Evolutionary conservation across 1,284 basidiomycete genomes (phyloP).

Genomic region (Tilletia caries): DNA sequence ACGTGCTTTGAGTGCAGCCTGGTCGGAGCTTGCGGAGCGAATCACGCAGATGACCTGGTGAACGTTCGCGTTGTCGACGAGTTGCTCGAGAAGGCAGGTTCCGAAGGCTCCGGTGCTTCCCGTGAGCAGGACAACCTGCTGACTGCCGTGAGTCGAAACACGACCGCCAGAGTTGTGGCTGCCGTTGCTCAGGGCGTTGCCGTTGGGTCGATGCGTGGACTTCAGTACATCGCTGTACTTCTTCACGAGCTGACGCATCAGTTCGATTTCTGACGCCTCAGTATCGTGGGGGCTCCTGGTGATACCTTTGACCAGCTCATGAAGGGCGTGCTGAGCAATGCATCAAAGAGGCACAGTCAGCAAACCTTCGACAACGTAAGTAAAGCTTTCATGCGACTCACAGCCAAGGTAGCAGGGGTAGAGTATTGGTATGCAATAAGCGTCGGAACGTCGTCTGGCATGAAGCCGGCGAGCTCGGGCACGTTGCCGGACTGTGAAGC

Average conservation of each 20-base stretch:
- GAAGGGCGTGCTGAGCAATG: background rate
- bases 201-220: background rate
- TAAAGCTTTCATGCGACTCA: background rate
- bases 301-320: background rate
- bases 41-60: slow-evolving; percentile 6
- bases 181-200: background rate
- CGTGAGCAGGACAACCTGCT: background rate
- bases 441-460: background rate
- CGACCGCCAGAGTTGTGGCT: no score
- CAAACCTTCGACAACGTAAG: background rate
- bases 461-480: background rate
- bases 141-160: background rate
- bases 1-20: background rate
- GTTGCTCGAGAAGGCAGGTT: background rate
- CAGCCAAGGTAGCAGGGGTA: background rate
- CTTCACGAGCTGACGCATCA: background rate
- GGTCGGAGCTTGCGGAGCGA: background rate
- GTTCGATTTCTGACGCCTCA: background rate
- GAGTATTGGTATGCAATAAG: background rate
- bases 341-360: no score
- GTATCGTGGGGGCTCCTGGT: background rate
- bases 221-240: slow-evolving; percentile 4
- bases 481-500: background rate
- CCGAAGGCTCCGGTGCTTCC: slow-evolving; percentile 9
- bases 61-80: background rate